These are phyloP conservation scores for Carex myosuroides DNA, from an alignment of 176 grass and related monocot genomes.

Conservation along the genomic window DNA sequence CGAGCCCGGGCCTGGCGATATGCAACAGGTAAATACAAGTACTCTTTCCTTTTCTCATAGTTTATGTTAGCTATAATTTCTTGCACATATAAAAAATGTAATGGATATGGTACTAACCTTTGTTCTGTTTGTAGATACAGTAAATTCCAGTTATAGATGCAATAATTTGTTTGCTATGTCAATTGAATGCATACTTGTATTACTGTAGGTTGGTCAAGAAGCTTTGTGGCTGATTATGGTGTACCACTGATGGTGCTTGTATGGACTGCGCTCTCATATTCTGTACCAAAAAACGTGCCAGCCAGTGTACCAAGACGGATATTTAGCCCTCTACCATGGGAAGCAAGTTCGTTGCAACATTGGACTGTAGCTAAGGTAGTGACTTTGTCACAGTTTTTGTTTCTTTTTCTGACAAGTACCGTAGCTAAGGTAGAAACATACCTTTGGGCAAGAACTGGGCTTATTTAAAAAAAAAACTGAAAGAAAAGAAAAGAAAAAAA, in stretches of 20 bases:
- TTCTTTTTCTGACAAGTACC: neutral
- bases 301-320: conserved; percentile 73
- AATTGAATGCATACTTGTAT: neutral
- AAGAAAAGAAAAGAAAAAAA: neutral
- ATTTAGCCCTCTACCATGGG: conserved; percentile 81
- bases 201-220: conserved; percentile 65
- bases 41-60: neutral
- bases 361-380: conserved; percentile 79
- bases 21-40: conserved; percentile 44
- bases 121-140: neutral
- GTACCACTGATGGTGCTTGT: conserved; percentile 91
- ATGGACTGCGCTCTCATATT: conserved; percentile 74
- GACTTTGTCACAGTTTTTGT: neutral
- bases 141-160: neutral
- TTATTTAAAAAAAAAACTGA: neutral
- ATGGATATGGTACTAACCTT: neutral
- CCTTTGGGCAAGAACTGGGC: neutral
- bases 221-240: conserved; percentile 81
- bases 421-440: neutral
- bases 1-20: conserved; percentile 61
- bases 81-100: neutral
- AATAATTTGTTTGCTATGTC: neutral
- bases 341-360: conserved; percentile 49
- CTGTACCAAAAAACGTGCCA: conserved; percentile 54
- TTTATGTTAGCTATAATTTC: neutral